Evolutionary conservation across 1,284 basidiomycete genomes (phyloP).

Genomic region (Austroboletus novae-zelandiae): DNA sequence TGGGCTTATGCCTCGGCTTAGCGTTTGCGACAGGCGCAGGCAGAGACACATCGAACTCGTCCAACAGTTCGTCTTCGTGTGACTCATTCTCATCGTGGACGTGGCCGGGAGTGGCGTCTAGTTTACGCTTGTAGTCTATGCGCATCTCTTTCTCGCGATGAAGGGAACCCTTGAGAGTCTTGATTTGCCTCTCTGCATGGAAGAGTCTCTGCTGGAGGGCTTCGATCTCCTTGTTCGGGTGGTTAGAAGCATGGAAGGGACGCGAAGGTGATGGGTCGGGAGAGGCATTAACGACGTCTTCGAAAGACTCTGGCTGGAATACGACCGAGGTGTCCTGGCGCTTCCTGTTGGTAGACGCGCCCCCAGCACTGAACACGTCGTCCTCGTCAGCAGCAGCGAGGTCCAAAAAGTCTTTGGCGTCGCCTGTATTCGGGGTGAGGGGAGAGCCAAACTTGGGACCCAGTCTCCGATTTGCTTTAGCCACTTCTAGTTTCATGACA

Average conservation of each 20-base stretch:
- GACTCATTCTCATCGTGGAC: conserved; percentile 42
- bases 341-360: conserved; percentile 62
- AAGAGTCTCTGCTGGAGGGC: conserved; percentile 74
- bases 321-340: conserved; percentile 53
- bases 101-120: conserved; percentile 40
- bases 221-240: conserved; percentile 78
- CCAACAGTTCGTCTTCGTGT: conserved; percentile 43
- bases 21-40: conserved; percentile 32
- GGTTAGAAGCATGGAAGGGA: conserved; percentile 62
- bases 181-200: conserved; percentile 80
- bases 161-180: conserved; percentile 73
- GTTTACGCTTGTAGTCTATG: conserved; percentile 58
- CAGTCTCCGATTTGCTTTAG: conserved; percentile 56
- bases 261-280: conserved; percentile 65
- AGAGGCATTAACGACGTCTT: conserved; percentile 57
- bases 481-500: conserved; percentile 66
- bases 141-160: conserved; percentile 78
- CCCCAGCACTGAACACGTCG: conserved; percentile 63
- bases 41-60: conserved; percentile 39
- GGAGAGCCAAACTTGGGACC: conserved; percentile 65
- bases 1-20: conserved; percentile 29
- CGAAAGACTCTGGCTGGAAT: conserved; percentile 54
- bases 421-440: conserved; percentile 56
- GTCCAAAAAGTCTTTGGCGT: conserved; percentile 51
- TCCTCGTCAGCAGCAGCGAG: conserved; percentile 58